These are phyloP conservation scores for Solanum sejunctum DNA, from an alignment of 257 asterid species.

Conservation along the genomic window DNA sequence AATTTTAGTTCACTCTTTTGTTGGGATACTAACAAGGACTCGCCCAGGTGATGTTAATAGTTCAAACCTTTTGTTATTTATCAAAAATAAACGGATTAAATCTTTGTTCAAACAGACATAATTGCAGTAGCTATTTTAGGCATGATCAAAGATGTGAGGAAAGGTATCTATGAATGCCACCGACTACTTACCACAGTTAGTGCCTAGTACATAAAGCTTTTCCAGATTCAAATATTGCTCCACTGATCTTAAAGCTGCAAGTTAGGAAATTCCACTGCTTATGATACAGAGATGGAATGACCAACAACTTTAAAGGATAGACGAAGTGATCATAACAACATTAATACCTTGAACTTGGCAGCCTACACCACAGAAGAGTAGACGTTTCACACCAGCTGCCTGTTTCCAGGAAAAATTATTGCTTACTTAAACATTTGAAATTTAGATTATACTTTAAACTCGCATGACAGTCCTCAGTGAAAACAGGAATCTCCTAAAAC, in stretches of 20 bases:
- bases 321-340: neutral
- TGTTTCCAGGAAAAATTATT: constrained; percentile 16
- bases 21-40: neutral
- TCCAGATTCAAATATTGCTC: constrained; percentile 90
- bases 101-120: neutral
- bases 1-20: neutral
- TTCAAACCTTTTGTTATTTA: neutral
- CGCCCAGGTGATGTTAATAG: neutral
- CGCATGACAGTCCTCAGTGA: neutral
- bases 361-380: constrained; percentile 97
- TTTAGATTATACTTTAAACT: neutral
- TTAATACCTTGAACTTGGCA: constrained; percentile 96
- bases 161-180: neutral
- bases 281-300: constrained; percentile 32
- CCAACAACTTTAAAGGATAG: constrained; percentile 2
- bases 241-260: constrained; percentile 95
- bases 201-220: constrained; percentile 91
- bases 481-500: neutral
- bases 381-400: constrained; percentile 98
- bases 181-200: constrained; percentile 70
- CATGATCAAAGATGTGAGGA: neutral
- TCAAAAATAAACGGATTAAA: neutral
- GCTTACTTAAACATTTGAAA: neutral
- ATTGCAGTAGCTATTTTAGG: neutral
- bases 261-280: constrained; percentile 62